Evolutionary conservation across 106 monocot species (phyloP).

Genomic region (Dendrobium catenatum): DNA sequence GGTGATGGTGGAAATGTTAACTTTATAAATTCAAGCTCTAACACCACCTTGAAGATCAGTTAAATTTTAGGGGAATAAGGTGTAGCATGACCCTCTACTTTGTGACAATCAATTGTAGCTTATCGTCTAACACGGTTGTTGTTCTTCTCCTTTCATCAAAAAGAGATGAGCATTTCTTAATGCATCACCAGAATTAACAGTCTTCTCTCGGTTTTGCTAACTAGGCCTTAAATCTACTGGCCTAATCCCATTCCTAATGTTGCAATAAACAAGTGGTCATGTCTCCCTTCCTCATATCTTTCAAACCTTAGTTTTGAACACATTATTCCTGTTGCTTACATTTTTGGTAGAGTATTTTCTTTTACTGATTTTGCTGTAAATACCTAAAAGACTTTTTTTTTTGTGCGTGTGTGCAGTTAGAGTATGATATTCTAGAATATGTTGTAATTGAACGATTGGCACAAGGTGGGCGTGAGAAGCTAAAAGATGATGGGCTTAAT

Average conservation of each 20-base stretch:
- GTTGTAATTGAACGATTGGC: slow-evolving; percentile 97
- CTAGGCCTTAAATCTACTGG: neutral
- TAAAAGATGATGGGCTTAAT: slow-evolving; percentile 98
- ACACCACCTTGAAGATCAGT: no score
- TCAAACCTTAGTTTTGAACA: neutral
- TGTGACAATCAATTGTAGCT: no score
- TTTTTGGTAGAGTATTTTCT: neutral
- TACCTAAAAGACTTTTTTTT: neutral
- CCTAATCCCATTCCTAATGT: neutral
- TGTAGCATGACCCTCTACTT: no score
- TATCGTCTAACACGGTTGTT: no score
- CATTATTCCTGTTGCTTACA: neutral
- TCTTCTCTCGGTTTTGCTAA: neutral
- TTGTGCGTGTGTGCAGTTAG: slow-evolving; percentile 42
- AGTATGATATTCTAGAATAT: slow-evolving; percentile 96
- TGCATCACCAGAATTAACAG: no score
- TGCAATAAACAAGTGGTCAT: neutral
- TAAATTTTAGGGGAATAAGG: no score
- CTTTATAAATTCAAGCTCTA: no score
- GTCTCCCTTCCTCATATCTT: neutral
- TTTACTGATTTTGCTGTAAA: neutral
- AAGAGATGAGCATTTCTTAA: no score
- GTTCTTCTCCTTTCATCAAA: no score
- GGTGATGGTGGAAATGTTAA: no score
- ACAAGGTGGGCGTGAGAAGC: slow-evolving; percentile 87